These are phyloP conservation scores for Penicillium pancosmium DNA, from an alignment of 495 filamentous ascomycete species.

Conservation along the genomic window DNA sequence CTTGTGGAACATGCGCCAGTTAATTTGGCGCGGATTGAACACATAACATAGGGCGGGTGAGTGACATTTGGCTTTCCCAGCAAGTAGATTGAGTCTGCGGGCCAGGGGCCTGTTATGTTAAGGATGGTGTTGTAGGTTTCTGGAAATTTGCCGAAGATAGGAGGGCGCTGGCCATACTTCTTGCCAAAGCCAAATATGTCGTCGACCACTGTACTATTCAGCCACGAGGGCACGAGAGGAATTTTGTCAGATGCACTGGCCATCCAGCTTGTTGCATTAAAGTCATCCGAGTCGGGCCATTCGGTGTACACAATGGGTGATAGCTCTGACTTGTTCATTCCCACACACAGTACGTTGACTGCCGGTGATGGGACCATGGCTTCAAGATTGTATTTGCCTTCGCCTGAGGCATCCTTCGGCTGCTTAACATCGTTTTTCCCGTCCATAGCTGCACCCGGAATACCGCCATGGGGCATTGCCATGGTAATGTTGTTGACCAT, in stretches of 20 bases:
- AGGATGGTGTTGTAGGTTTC: conserved; percentile 64
- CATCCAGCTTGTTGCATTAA: conserved; percentile 40
- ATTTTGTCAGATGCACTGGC: conserved; percentile 19
- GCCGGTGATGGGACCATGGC: conserved; percentile 67
- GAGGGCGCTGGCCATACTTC: conserved; percentile 52
- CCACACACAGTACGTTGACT: conserved; percentile 70
- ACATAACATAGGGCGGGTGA: conserved; percentile 58
- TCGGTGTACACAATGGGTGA: conserved; percentile 60
- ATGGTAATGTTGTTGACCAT: conserved; percentile 74
- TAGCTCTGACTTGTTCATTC: conserved; percentile 59
- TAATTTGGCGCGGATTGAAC: conserved; percentile 59
- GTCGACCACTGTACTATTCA: conserved; percentile 65
- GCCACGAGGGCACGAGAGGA: conserved; percentile 34
- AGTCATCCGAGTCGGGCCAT: conserved; percentile 52
- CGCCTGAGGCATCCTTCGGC: conserved; percentile 62
- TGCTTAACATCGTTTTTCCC: conserved; percentile 64
- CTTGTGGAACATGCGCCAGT: conserved; percentile 62
- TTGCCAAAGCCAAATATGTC: conserved; percentile 67
- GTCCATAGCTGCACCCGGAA: conserved; percentile 63
- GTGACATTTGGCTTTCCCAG: conserved; percentile 52
- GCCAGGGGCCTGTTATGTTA: conserved; percentile 48
- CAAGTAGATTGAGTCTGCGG: conserved; percentile 60
- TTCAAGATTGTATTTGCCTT: conserved; percentile 64
- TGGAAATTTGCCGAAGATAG: conserved; percentile 67
- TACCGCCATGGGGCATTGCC: conserved; percentile 70